phyloP scores from a whole-genome alignment of 78 protist species.

The Protostelium mycophagum region DNA sequence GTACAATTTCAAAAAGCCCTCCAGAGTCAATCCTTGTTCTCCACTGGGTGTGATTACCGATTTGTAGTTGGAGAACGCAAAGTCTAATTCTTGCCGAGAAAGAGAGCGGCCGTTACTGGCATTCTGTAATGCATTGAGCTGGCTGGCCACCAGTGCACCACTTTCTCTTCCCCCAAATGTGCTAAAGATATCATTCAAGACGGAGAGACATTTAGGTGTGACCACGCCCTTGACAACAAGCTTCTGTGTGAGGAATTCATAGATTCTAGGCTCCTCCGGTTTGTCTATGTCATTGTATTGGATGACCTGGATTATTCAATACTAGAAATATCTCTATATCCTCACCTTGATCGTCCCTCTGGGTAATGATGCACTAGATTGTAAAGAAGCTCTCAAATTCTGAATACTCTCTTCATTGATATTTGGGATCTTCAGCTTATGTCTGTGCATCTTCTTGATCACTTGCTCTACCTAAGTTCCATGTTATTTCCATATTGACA shows the following conservation, averaged over 20 bases:
- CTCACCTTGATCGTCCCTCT: slow-evolving; percentile 1
- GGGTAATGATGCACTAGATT: not conserved
- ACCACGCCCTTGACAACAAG: not conserved
- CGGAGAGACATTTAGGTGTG: not conserved
- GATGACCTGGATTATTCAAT: not conserved
- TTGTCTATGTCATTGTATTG: not conserved
- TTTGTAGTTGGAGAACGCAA: not conserved
- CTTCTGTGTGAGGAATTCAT: not conserved
- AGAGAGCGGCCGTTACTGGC: not conserved
- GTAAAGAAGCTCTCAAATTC: not conserved
- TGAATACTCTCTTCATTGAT: not conserved
- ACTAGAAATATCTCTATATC: not conserved
- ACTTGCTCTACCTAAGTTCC: too few relatives aligned
- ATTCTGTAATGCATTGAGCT: not conserved
- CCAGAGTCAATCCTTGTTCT: not conserved
- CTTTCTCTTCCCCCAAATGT: not conserved
- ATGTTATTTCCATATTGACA: too few relatives aligned
- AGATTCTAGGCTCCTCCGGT: not conserved
- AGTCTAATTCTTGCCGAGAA: not conserved
- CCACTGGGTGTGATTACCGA: not conserved
- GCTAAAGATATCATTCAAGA: not conserved
- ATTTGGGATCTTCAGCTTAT: not conserved
- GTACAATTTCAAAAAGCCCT: not conserved
- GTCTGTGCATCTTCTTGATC: not conserved
- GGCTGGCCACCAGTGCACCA: not conserved